A percentile compares a stretch with the other conserved stretches of the same genome.
phyloP scores from a whole-genome alignment of 2,329 filamentous ascomycete species.

The Xylariaceae sp. region DNA sequence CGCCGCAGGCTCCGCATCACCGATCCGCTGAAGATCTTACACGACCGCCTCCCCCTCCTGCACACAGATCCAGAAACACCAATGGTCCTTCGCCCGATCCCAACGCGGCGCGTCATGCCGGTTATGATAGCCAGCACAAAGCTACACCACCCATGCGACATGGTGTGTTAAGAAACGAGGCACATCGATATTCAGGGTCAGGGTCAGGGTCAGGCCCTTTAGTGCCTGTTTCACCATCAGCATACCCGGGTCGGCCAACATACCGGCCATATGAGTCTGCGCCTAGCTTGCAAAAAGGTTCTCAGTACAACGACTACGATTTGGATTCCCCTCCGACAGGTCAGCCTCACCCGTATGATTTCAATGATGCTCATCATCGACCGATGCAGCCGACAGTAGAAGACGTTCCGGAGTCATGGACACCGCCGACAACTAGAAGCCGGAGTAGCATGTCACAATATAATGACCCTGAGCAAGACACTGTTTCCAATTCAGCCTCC shows the following conservation, averaged over 20 bases:
- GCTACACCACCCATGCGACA: slow-evolving; percentile 48
- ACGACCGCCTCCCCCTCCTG: slow-evolving; percentile 52
- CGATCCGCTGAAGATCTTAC: slow-evolving; percentile 38
- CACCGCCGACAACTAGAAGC: slow-evolving; percentile 28
- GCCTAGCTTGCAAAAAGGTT: slow-evolving; percentile 34
- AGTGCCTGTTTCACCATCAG: slow-evolving; percentile 34
- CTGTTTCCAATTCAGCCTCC: slow-evolving; percentile 40
- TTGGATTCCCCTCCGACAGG: slow-evolving; percentile 35
- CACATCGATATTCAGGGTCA: slow-evolving; percentile 45
- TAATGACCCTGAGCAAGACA: slow-evolving; percentile 39
- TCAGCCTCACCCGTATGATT: slow-evolving; percentile 49
- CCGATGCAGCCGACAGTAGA: slow-evolving; percentile 60
- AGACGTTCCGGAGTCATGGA: slow-evolving; percentile 54
- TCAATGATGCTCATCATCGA: slow-evolving; percentile 42
- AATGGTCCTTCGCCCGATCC: slow-evolving; percentile 40
- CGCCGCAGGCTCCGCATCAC: slow-evolving; percentile 27
- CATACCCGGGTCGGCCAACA: slow-evolving; percentile 49
- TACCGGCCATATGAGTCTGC: slow-evolving; percentile 49
- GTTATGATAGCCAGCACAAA: slow-evolving; percentile 42
- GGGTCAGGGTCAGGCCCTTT: slow-evolving; percentile 21
- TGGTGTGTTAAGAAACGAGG: slow-evolving; percentile 53
- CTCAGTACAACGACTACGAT: slow-evolving; percentile 32
- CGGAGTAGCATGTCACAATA: slow-evolving; percentile 29
- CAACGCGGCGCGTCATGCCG: slow-evolving; percentile 37
- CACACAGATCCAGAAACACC: slow-evolving; percentile 46